These are phyloP conservation scores for Ophiostoma sp. DNA, from an alignment of 2,329 filamentous ascomycete species.

Conservation along the genomic window DNA sequence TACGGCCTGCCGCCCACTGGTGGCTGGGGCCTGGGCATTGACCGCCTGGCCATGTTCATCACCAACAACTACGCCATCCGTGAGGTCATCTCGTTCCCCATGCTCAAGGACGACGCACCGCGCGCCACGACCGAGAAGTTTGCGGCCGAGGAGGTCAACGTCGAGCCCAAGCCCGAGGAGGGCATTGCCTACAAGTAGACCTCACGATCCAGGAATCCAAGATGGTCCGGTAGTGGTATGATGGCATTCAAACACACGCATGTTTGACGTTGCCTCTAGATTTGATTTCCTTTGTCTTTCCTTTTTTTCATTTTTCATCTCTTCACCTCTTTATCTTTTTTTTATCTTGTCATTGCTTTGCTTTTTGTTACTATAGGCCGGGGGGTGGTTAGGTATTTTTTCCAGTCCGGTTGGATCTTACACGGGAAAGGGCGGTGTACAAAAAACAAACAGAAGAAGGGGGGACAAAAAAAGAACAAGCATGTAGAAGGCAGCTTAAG, in stretches of 20 bases:
- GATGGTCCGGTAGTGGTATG: background rate
- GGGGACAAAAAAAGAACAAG: background rate
- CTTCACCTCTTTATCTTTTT: no score
- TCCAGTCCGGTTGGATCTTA: background rate
- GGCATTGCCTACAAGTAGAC: slow-evolving; percentile 32
- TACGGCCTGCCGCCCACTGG: slow-evolving; percentile 74
- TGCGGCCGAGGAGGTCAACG: slow-evolving; percentile 35
- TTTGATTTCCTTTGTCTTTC: background rate
- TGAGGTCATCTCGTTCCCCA: slow-evolving; percentile 92
- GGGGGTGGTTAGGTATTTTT: background rate
- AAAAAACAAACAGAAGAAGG: background rate
- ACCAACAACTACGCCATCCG: slow-evolving; percentile 95
- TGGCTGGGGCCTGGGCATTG: slow-evolving; percentile 94
- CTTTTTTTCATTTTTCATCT: background rate
- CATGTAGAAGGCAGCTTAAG: background rate
- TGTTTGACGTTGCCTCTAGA: slow-evolving; percentile 13
- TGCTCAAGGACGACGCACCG: slow-evolving; percentile 81
- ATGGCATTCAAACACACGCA: background rate
- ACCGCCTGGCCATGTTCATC: slow-evolving; percentile 58
- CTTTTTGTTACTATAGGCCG: background rate
- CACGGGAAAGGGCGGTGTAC: background rate
- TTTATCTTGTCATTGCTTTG: no score
- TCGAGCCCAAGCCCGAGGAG: slow-evolving; percentile 36
- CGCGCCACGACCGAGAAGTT: slow-evolving; percentile 44
- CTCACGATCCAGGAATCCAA: no score